phyloP scores from a whole-genome alignment of 305 asterid genomes.

The Ilex paraguariensis region DNA sequence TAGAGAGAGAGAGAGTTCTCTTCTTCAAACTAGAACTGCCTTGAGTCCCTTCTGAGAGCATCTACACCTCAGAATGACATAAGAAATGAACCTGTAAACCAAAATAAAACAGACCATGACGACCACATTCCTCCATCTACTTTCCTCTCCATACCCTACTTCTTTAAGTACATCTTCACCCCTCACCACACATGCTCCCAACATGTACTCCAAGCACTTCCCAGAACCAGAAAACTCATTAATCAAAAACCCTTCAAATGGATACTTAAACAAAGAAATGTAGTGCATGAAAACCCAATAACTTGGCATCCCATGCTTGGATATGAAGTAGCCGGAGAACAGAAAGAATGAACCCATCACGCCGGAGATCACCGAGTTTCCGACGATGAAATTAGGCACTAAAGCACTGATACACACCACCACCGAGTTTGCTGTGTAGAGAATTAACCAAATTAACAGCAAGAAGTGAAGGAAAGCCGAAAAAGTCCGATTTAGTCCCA shows the following conservation, averaged over 20 bases:
- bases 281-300: slow-evolving; percentile 93
- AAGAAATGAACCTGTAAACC: slow-evolving; percentile 72
- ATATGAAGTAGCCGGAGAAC: slow-evolving; percentile 91
- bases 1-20: no score
- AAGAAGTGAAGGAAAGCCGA: slow-evolving; percentile 57
- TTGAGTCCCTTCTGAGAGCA: slow-evolving; percentile 61
- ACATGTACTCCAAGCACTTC: slow-evolving; percentile 64
- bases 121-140: slow-evolving; percentile 76
- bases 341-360: slow-evolving; percentile 91
- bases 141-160: slow-evolving; percentile 66
- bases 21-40: slow-evolving; percentile 19
- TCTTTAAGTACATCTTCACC: slow-evolving; percentile 75
- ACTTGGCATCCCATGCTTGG: slow-evolving; percentile 59
- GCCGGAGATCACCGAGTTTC: slow-evolving; percentile 72
- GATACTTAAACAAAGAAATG: slow-evolving; percentile 79
- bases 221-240: slow-evolving; percentile 64
- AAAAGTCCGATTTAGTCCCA: slow-evolving; percentile 51
- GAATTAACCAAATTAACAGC: slow-evolving; percentile 71
- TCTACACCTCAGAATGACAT: slow-evolving; percentile 70
- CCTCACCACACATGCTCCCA: slow-evolving; percentile 59
- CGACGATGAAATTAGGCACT: slow-evolving; percentile 86
- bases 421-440: slow-evolving; percentile 86
- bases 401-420: slow-evolving; percentile 87
- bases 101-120: slow-evolving; percentile 73
- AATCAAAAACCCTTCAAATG: slow-evolving; percentile 84